Conservation (phyloP, 2,329 filamentous ascomycete species). For the Penicillium sp. region DNA sequence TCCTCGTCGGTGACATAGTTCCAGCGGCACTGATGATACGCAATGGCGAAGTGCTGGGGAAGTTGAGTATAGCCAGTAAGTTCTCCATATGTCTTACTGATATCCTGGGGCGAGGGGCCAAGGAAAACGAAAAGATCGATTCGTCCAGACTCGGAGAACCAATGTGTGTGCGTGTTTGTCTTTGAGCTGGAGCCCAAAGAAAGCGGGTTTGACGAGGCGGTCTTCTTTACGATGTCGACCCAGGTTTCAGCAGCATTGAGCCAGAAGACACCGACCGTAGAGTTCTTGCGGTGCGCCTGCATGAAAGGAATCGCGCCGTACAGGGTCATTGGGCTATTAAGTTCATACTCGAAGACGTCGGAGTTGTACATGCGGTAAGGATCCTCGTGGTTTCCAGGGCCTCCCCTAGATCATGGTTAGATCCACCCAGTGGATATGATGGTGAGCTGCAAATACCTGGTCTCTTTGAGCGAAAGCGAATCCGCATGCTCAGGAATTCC, state of each 20-base stretch:
- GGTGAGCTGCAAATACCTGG: constrained; percentile 53
- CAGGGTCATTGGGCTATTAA: constrained; percentile 96
- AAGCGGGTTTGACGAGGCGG: constrained; percentile 71
- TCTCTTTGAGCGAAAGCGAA: constrained; percentile 83
- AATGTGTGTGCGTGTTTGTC: constrained; percentile 84
- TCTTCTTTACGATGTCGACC: constrained; percentile 88
- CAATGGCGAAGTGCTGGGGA: constrained; percentile 88
- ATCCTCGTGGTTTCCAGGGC: constrained; percentile 78
- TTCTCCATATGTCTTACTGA: constrained; percentile 80
- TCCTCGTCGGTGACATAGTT: constrained; percentile 98
- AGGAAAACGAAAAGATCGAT: constrained; percentile 94
- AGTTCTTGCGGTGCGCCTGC: constrained; percentile 93
- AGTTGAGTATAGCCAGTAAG: constrained; percentile 89
- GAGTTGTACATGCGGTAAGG: constrained; percentile 95
- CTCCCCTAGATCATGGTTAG: constrained; percentile 56
- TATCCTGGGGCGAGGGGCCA: constrained; percentile 78
- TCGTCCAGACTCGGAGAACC: constrained; percentile 90
- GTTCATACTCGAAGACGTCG: constrained; percentile 96
- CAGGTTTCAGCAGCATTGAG: constrained; percentile 96
- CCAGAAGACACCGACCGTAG: constrained; percentile 96
- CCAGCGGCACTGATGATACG: constrained; percentile 97
- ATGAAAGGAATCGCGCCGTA: constrained; percentile 98
- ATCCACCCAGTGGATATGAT: not conserved
- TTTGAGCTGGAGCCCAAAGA: constrained; percentile 68
- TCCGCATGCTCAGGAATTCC: constrained; percentile 93